Percentiles rank a stretch among this genome's conserved stretches.
phyloP scores from a whole-genome alignment of 1,284 basidiomycete species.

The Exobasidium cylindrosporum region DNA sequence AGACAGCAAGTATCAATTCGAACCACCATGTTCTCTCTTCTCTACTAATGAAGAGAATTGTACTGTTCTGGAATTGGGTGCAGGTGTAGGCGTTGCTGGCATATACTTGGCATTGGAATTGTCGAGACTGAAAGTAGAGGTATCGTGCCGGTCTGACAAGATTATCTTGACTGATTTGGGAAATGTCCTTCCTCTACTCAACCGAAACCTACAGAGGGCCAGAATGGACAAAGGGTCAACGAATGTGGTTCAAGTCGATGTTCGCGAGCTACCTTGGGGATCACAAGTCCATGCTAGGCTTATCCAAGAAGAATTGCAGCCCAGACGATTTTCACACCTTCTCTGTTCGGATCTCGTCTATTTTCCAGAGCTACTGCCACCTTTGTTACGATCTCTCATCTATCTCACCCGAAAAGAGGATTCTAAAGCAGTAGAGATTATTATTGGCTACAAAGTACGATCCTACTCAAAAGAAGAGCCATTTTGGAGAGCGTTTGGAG shows the following conservation, averaged over 20 bases:
- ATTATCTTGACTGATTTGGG: conserved; percentile 48
- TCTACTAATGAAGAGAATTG: background rate
- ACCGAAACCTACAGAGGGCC: conserved; percentile 29
- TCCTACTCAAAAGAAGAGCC: conserved; percentile 71
- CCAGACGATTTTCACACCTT: conserved; percentile 26
- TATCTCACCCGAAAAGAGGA: conserved; percentile 21
- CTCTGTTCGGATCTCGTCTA: conserved; percentile 53
- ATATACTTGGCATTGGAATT: conserved; percentile 42
- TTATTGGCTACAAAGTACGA: conserved; percentile 66
- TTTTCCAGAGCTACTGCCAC: conserved; percentile 50
- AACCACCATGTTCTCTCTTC: conserved; percentile 44
- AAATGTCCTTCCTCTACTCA: conserved; percentile 46
- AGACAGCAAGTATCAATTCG: conserved; percentile 26
- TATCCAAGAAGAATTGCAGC: conserved; percentile 12
- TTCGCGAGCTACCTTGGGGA: conserved; percentile 43
- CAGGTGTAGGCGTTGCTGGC: conserved; percentile 48
- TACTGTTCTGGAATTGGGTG: conserved; percentile 43
- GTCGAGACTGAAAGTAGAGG: background rate
- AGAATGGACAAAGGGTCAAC: conserved; percentile 13
- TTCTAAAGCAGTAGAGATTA: conserved; percentile 27
- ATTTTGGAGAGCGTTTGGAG: conserved; percentile 77
- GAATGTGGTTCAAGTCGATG: conserved; percentile 17
- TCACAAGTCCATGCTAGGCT: conserved; percentile 21
- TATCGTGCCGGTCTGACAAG: background rate
- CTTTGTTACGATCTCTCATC: conserved; percentile 45